phyloP scores from a whole-genome alignment of 2,329 filamentous ascomycete genomes.

The Diplodia seriata region DNA sequence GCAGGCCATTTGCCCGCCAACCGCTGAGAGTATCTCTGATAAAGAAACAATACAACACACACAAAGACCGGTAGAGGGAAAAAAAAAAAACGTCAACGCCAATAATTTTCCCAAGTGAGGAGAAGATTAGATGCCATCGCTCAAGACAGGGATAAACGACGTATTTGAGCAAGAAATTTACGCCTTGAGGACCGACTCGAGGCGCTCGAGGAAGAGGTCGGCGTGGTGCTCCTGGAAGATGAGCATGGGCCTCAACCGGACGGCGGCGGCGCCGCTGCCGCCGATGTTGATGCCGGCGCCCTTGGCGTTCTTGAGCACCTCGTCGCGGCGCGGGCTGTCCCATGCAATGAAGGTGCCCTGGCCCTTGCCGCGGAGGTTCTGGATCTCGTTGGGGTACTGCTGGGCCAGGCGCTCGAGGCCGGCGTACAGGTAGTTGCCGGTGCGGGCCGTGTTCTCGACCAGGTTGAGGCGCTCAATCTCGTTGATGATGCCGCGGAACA shows the following conservation, averaged over 20 bases:
- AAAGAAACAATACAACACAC: not conserved
- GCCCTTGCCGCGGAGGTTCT: slow-evolving; percentile 84
- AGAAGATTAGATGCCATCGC: slow-evolving; percentile 14
- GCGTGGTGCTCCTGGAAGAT: slow-evolving; percentile 92
- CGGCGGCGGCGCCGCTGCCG: slow-evolving; percentile 76
- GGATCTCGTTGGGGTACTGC: slow-evolving; percentile 77
- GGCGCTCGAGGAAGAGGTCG: slow-evolving; percentile 77
- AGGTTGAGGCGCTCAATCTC: slow-evolving; percentile 79
- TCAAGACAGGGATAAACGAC: not conserved
- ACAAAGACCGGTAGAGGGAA: not conserved
- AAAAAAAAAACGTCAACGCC: slow-evolving; percentile 17
- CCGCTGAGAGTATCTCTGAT: slow-evolving; percentile 9
- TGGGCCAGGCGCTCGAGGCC: slow-evolving; percentile 71
- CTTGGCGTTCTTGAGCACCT: slow-evolving; percentile 81
- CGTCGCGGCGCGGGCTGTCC: slow-evolving; percentile 80
- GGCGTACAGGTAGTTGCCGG: slow-evolving; percentile 78
- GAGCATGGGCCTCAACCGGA: slow-evolving; percentile 86
- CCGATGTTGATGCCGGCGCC: slow-evolving; percentile 84
- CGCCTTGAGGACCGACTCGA: slow-evolving; percentile 74
- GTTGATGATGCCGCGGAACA: slow-evolving; percentile 85
- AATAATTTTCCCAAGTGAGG: not conserved
- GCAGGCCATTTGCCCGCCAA: not conserved
- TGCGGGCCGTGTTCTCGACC: slow-evolving; percentile 78
- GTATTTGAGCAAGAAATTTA: slow-evolving; percentile 33
- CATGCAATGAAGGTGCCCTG: slow-evolving; percentile 94